Evolutionary conservation across 176 grass and related monocot genomes (phyloP).

Genomic region (Avena insularis): DNA sequence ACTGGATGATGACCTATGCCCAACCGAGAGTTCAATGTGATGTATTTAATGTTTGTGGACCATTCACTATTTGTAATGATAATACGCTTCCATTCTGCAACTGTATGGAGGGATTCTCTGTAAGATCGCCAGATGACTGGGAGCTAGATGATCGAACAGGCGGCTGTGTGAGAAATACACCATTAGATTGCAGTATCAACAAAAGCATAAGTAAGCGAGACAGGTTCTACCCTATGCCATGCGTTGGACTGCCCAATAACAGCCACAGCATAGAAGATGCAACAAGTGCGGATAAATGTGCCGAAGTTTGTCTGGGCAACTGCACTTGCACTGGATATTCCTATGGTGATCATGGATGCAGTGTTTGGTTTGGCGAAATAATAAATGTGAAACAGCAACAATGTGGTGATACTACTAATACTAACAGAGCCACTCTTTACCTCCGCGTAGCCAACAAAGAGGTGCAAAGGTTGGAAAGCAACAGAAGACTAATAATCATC

Average conservation of each 20-base stretch:
- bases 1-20: slow-evolving; percentile 43
- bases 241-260: slow-evolving; percentile 47
- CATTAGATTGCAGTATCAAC: slow-evolving; percentile 46
- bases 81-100: slow-evolving; percentile 43
- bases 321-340: slow-evolving; percentile 69
- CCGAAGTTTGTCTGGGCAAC: slow-evolving; percentile 42
- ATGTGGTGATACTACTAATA: slow-evolving; percentile 30
- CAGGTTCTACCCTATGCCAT: slow-evolving; percentile 50
- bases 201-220: slow-evolving; percentile 33
- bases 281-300: slow-evolving; percentile 47
- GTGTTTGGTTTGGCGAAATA: slow-evolving; percentile 52
- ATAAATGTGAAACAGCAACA: slow-evolving; percentile 56
- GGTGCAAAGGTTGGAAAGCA: slow-evolving; percentile 16
- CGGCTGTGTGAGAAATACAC: slow-evolving; percentile 57
- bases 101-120: slow-evolving; percentile 60
- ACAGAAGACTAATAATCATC: neutral
- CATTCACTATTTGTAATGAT: slow-evolving; percentile 59
- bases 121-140: slow-evolving; percentile 43
- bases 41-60: slow-evolving; percentile 53
- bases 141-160: slow-evolving; percentile 47
- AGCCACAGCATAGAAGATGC: slow-evolving; percentile 26
- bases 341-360: slow-evolving; percentile 42
- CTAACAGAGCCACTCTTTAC: slow-evolving; percentile 47
- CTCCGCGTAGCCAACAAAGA: slow-evolving; percentile 57
- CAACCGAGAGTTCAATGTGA: slow-evolving; percentile 56